Evolutionary conservation across 352 stramenopile species (phyloP), one percentile per base, ranked within the genome.

Genomic region (Phytophthora cactorum): DNA sequence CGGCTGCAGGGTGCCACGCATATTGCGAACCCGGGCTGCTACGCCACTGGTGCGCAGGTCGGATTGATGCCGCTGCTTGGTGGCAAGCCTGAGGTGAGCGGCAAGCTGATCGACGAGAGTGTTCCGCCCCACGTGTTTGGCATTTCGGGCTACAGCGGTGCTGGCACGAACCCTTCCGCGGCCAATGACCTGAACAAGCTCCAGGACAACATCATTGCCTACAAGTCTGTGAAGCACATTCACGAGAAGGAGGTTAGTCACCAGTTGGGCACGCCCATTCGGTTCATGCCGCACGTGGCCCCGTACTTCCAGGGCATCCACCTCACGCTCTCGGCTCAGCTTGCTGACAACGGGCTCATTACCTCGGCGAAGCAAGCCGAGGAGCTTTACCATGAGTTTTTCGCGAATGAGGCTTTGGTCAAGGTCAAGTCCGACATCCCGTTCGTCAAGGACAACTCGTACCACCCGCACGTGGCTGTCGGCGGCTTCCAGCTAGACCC

Each of bases 301-400:
- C 81, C 92, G 53, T 98, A 95, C 75, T 98, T 97, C 77, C 92
- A 97, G 58, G 94, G 94, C 56, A 98, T 98, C 66, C 91, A 98
- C 66, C 76, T 98, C 31, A 97, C 89, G n/a, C 71, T 96, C 51
- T 93, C 85, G 15, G 78, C 88, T 38, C 82, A 95, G 62, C 77
- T 96, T 54, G 78, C 88, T 38, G 80, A 96, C 56, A 59, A 73
- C 17, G 66, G 60, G 6, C 43, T 75, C 10, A 71, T 79, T 43
- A 77, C 79, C 43, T 81, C 88, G 52, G 84, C 83, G 41, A 86
- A 90, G 54, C 81, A 91, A 32, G 78, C 93, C 25, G 78, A 92
- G 31, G 79, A 89, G 59, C 75, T 92, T 17, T 96, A 95, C 65
- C 63, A 82, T 22, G 79, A 88, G 49, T 93, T 86, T 62, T 98